A percentile compares a stretch with the other conserved stretches of the same genome.
Evolutionary conservation across 768 basidiomycete species (phyloP).

Genomic region (Termitomyces heimii): DNA sequence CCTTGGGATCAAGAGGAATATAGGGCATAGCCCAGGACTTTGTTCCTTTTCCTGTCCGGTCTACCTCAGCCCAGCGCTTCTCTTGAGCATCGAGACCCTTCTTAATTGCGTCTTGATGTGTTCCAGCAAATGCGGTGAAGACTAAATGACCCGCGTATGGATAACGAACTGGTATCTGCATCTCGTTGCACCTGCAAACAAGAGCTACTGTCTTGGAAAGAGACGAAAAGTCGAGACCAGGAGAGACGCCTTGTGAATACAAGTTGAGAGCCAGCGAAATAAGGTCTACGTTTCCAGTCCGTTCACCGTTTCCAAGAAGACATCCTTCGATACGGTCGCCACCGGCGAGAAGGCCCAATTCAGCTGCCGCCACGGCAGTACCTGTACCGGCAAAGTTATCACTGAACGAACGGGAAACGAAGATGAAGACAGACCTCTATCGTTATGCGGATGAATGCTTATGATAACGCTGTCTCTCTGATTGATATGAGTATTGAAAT

Average conservation of each 20-base stretch:
- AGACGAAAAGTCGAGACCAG: constrained; percentile 70
- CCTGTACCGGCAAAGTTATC: constrained; percentile 27
- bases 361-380: constrained; percentile 74
- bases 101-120: constrained; percentile 84
- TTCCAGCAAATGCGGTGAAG: constrained; percentile 83
- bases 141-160: constrained; percentile 83
- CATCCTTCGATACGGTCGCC: constrained; percentile 83
- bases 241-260: constrained; percentile 78
- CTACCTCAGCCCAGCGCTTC: constrained; percentile 44
- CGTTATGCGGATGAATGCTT: constrained; percentile 80
- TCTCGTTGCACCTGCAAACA: constrained; percentile 75
- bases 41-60: constrained; percentile 32
- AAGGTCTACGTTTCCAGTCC: constrained; percentile 82
- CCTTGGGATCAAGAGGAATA: constrained; percentile 79
- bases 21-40: constrained; percentile 76
- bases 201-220: constrained; percentile 68
- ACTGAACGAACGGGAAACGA: background rate
- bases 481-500: constrained; percentile 65
- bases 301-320: constrained; percentile 80
- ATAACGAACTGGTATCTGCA: constrained; percentile 73
- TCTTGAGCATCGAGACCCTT: constrained; percentile 74
- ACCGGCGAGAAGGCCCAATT: constrained; percentile 72
- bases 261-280: constrained; percentile 79
- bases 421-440: constrained; percentile 45
- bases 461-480: constrained; percentile 68